Evolutionary conservation across 1,284 basidiomycete genomes (phyloP).

Genomic region (Porphyrellus sp.): DNA sequence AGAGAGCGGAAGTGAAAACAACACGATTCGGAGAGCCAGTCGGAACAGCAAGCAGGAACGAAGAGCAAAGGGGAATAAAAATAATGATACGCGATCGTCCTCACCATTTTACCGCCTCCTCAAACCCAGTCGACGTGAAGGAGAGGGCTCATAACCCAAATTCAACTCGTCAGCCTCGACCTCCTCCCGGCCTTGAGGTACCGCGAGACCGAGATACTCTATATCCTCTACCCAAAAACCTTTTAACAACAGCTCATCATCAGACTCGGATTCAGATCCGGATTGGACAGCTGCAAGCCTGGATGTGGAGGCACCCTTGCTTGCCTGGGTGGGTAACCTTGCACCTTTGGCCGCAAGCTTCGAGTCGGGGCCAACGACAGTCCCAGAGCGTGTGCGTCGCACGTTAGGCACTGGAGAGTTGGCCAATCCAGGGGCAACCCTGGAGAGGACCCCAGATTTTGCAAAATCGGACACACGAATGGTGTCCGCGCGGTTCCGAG

Average conservation of each 20-base stretch:
- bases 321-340: neutral
- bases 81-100: neutral
- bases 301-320: neutral
- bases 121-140: slow-evolving; percentile 10
- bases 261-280: slow-evolving; percentile 18
- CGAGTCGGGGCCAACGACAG: slow-evolving; percentile 31
- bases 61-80: neutral
- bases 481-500: slow-evolving; percentile 30
- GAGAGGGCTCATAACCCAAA: slow-evolving; percentile 13
- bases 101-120: slow-evolving; percentile 12
- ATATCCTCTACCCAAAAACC: slow-evolving; percentile 37
- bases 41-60: neutral
- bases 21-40: neutral
- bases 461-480: slow-evolving; percentile 33
- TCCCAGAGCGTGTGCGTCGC: slow-evolving; percentile 34
- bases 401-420: slow-evolving; percentile 8
- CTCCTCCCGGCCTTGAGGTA: neutral
- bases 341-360: slow-evolving; percentile 14
- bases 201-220: slow-evolving; percentile 41
- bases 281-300: slow-evolving; percentile 1
- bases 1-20: slow-evolving; percentile 5
- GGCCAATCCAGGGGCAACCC: neutral
- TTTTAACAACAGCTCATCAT: slow-evolving; percentile 31
- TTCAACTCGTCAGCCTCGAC: slow-evolving; percentile 27
- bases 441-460: slow-evolving; percentile 1